A percentile compares a stretch with the other conserved stretches of the same genome.
phyloP scores from a whole-genome alignment of 2,329 filamentous ascomycete species.

The Apiospora marii region DNA sequence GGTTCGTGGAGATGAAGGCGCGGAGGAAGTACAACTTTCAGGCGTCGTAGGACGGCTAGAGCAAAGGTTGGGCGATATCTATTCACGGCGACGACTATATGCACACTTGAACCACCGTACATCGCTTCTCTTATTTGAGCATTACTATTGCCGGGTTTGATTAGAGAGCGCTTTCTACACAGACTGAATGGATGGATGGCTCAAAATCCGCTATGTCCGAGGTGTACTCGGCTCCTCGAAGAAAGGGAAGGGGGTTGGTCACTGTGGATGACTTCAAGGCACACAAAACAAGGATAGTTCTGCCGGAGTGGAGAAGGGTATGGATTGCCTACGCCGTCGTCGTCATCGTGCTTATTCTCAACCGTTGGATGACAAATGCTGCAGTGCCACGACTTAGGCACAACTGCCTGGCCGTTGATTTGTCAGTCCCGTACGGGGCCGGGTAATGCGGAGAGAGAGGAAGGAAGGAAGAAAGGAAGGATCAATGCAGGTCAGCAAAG shows the following conservation, averaged over 20 bases:
- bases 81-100: neutral
- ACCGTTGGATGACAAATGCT: neutral
- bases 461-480: neutral
- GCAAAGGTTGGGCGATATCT: neutral
- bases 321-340: neutral
- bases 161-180: neutral
- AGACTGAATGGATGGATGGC: neutral
- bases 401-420: neutral
- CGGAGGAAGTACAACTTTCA: constrained; percentile 43
- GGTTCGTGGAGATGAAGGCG: constrained; percentile 39
- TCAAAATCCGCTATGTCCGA: neutral
- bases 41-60: neutral
- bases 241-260: neutral
- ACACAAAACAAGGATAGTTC: neutral
- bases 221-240: neutral
- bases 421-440: neutral
- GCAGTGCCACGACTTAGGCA: neutral
- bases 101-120: too few relatives aligned
- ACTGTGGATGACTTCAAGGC: too few relatives aligned
- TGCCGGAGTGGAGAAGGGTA: neutral
- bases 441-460: neutral
- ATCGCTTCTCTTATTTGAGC: neutral
- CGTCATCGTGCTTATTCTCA: neutral
- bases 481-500: neutral
- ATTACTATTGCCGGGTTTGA: neutral